Evolutionary conservation across 2,329 filamentous ascomycete genomes (phyloP).

Genomic region (Colletotrichum godetiae): DNA sequence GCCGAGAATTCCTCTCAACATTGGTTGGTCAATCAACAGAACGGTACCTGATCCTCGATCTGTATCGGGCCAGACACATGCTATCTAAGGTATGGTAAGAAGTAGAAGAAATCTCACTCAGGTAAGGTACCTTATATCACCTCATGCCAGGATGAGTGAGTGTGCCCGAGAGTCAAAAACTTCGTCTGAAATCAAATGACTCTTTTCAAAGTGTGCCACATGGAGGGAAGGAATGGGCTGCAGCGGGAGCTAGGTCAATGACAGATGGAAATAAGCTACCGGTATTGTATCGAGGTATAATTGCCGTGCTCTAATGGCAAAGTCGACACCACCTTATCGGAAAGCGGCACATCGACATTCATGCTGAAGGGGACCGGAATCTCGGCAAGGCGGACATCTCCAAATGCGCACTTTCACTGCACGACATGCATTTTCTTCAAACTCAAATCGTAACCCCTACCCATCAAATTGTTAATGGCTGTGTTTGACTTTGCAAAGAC

Average conservation of each 20-base stretch:
- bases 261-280: not conserved
- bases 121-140: not conserved
- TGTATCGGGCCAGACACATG: not conserved
- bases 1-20: not conserved
- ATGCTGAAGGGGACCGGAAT: not conserved
- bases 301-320: not conserved
- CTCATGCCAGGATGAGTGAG: too few relatives aligned
- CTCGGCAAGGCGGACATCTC: not conserved
- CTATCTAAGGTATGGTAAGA: too few relatives aligned
- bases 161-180: constrained; percentile 19
- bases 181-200: constrained; percentile 7
- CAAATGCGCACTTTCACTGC: not conserved
- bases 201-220: constrained; percentile 32
- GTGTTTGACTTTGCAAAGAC: not conserved
- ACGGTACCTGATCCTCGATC: not conserved
- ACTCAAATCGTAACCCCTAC: not conserved
- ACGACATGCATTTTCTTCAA: constrained; percentile 2
- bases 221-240: constrained; percentile 34
- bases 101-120: not conserved
- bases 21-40: not conserved
- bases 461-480: not conserved
- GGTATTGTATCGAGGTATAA: too few relatives aligned
- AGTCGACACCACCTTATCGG: not conserved
- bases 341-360: not conserved
- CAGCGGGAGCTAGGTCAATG: constrained; percentile 9